Conservation (phyloP, 2,329 filamentous ascomycete genomes). For the Talaromyces sp. region DNA sequence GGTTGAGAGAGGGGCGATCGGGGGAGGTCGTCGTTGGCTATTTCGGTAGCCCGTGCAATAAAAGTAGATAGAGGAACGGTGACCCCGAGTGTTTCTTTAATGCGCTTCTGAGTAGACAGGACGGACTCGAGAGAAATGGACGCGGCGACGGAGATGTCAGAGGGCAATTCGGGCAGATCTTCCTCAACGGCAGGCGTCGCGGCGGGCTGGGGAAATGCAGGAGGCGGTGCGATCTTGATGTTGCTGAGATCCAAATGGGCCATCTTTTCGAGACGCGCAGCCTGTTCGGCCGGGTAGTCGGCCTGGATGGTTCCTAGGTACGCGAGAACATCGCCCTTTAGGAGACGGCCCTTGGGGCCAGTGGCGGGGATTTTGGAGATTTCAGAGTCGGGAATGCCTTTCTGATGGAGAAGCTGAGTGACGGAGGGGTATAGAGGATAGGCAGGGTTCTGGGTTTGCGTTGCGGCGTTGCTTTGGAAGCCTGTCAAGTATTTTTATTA, state of each 20-base stretch:
- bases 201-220: constrained; percentile 17
- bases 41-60: constrained; percentile 72
- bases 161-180: constrained; percentile 21
- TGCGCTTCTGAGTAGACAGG: constrained; percentile 70
- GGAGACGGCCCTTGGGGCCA: constrained; percentile 77
- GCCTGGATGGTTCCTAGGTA: constrained; percentile 74
- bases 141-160: constrained; percentile 51
- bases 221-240: constrained; percentile 68
- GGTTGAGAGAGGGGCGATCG: constrained; percentile 58
- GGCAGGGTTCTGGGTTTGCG: constrained; percentile 34
- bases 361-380: constrained; percentile 77
- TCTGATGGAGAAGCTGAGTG: constrained; percentile 69
- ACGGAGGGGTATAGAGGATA: constrained; percentile 67
- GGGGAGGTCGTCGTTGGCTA: constrained; percentile 84
- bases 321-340: constrained; percentile 93
- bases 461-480: constrained; percentile 28
- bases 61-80: constrained; percentile 81
- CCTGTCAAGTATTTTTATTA: constrained; percentile 16
- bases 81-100: constrained; percentile 71
- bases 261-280: constrained; percentile 66
- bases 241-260: constrained; percentile 88
- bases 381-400: constrained; percentile 69
- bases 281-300: constrained; percentile 64
- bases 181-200: constrained; percentile 18
- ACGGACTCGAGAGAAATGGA: constrained; percentile 75